Evolutionary conservation across 805 yeast genomes (phyloP).

Genomic region (Pichia nanzhaoensis): DNA sequence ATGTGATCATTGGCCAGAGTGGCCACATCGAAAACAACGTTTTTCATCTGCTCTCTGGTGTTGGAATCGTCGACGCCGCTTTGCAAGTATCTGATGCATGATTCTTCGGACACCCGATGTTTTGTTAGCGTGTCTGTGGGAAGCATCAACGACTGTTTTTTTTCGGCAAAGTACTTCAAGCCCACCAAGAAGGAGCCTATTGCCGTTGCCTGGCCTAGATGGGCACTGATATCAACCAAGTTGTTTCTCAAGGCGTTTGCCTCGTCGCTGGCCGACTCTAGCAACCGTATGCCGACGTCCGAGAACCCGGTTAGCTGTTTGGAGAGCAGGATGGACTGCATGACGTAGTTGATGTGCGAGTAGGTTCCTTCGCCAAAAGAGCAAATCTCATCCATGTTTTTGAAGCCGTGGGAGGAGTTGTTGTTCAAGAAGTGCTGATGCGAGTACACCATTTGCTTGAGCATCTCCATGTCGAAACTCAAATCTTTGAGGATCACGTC

Average conservation of each 20-base stretch:
- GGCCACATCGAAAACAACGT: slow-evolving; percentile 63
- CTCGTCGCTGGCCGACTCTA: slow-evolving; percentile 38
- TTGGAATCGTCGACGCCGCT: slow-evolving; percentile 31
- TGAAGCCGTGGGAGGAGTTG: slow-evolving; percentile 36
- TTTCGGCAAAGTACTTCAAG: slow-evolving; percentile 46
- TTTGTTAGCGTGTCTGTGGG: slow-evolving; percentile 57
- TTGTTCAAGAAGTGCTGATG: slow-evolving; percentile 46
- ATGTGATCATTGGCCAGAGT: slow-evolving; percentile 76
- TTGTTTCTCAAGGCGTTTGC: slow-evolving; percentile 19
- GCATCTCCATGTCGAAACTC: slow-evolving; percentile 44
- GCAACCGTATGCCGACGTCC: slow-evolving; percentile 33
- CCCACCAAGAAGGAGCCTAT: slow-evolving; percentile 60
- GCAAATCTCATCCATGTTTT: slow-evolving; percentile 50
- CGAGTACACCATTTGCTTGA: slow-evolving; percentile 55
- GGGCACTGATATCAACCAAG: slow-evolving; percentile 62
- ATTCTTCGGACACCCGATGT: slow-evolving; percentile 56
- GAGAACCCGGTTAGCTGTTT: slow-evolving; percentile 50
- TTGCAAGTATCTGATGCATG: slow-evolving; percentile 41
- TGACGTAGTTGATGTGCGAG: slow-evolving; percentile 65
- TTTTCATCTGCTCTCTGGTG: slow-evolving; percentile 34
- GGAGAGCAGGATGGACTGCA: slow-evolving; percentile 54
- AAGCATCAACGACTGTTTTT: slow-evolving; percentile 45
- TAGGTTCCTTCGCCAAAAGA: slow-evolving; percentile 74
- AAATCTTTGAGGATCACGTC: slow-evolving; percentile 45
- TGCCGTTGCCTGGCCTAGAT: slow-evolving; percentile 76